Base-by-base conservation (phyloP, 2,329 filamentous ascomycete genomes). In the Penicillium vulpinum region DNA sequence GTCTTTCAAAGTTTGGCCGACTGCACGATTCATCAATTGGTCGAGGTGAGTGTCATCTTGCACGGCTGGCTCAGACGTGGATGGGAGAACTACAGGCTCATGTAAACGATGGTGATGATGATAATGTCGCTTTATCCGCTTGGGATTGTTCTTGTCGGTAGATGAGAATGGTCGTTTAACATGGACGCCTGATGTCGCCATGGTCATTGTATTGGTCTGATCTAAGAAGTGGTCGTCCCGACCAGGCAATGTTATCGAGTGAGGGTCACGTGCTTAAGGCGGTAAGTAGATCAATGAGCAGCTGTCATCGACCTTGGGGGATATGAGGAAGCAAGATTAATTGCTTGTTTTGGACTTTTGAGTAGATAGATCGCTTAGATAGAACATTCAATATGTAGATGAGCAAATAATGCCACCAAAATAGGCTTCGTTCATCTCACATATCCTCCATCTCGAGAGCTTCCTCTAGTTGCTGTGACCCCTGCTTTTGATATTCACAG, bases 21-120 rank as follows among this genome's bases (percentile, higher is more conserved):
- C 82, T 41, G 81, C 80, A 62, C 83, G 79, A 46, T 80, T 74
- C 57, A 88, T 74, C 63, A 86, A 77, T 16, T 78, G 74, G 63
- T 85, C 80, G 55, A 83, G 77, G 54, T 82, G 79, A 49, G 77
- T 73, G 40, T 81, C 80, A 72, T 83, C 80, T 61, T 81, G 73
- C 39, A 78, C 65, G n/a, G 73, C 74, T 29, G 75, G 72, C 58
- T 79, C 77, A 36, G 62, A 54, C 6, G 46, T 50, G 22, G 49
- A 54, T 8, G 66, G 61, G 24, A 73, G 59, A 28, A 62, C 59
- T 35, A 75, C 60, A 5, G 73, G 74, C 29, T 69, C 66, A 39
- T 68, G 70, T 39, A 80, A 63, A 28, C 71, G 68, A 67, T 80
- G 78, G 35, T 77, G 72, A 49, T 75, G 77, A 56, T 75, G 74